phyloP scores from a whole-genome alignment of 1,139 yeast genomes.

The Hansenula sp. region DNA sequence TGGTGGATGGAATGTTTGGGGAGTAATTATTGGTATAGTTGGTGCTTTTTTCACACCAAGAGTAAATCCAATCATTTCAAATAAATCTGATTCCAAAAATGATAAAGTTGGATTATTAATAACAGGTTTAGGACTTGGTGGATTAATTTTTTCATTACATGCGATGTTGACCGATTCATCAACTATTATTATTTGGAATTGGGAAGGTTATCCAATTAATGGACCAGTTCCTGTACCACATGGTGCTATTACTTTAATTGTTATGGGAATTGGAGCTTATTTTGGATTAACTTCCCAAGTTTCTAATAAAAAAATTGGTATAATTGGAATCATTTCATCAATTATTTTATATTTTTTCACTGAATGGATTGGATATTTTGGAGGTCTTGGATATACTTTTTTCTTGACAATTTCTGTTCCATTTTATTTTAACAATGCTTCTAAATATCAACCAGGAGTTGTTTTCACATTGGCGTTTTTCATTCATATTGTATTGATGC shows the following conservation, averaged over 20 bases:
- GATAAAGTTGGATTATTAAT: constrained; percentile 29
- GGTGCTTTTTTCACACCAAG: constrained; percentile 55
- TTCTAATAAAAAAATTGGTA: constrained; percentile 22
- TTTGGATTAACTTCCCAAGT: constrained; percentile 30
- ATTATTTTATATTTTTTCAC: constrained; percentile 43
- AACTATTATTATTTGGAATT: constrained; percentile 82
- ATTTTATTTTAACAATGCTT: constrained; percentile 51
- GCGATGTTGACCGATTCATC: constrained; percentile 82
- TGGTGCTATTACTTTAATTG: constrained; percentile 63
- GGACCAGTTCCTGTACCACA: constrained; percentile 94
- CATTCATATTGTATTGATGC: constrained; percentile 49
- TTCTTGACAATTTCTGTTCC: constrained; percentile 68
- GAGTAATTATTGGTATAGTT: constrained; percentile 61
- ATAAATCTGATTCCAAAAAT: constrained; percentile 9
- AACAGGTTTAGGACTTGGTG: constrained; percentile 73
- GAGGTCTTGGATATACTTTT: constrained; percentile 63
- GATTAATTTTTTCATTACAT: constrained; percentile 66
- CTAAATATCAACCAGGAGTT: constrained; percentile 55
- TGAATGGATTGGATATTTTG: constrained; percentile 83
- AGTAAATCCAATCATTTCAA: constrained; percentile 4
- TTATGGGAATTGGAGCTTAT: constrained; percentile 57
- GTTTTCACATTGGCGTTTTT: constrained; percentile 58
- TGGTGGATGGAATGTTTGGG: constrained; percentile 82
- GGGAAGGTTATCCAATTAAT: constrained; percentile 87
- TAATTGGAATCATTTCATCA: constrained; percentile 25